Evolutionary conservation across 2,329 filamentous ascomycete genomes (phyloP), one percentile per base, ranked within the genome.

Genomic region (Ophiosphaerella narmari): DNA sequence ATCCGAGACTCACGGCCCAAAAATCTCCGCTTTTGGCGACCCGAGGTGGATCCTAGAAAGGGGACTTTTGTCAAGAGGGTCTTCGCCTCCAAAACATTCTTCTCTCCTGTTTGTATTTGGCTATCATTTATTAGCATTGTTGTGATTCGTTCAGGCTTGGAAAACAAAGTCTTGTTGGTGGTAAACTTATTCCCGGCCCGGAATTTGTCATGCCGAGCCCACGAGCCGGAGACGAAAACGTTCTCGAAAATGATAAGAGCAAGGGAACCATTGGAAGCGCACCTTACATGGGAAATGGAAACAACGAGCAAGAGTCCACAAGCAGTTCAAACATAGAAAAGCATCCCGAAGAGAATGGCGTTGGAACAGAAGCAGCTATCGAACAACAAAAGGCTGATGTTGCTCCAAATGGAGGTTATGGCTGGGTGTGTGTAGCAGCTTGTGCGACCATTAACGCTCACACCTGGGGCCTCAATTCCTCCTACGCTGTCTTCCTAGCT

Each of bases 391-490:
- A 14, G 18, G 21, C 43, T 5, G 75, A 80, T 62, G 69, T 74
- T 3, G 79, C 82, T 1, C 83, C 83, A 0, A 77, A 86, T 63
- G 85, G 85, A 36, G 85, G 85, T 12, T 87, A 86, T 56, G 81
- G 81, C 37, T 84, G 81, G 81, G 75, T 83, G 6, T 81, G 78
- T 57, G 79, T 80, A 14, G 74, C 65, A 3, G 67, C 70, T 24
- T 48, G 54, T 47, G 62, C 63, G 8, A 63, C 57, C 0, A 67
- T 72, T 39, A 73, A 72, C 50, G 68, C 43, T 7, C 87, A 90
- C 65, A 90, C 87, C 1, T 91, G 88, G 88, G 88, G 88, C 7
- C 75, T 91, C 53, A 91, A 90, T 67, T 84, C 82, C 48, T 80
- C 82, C 2, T 89, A 82, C 75, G 89, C 88, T 68, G 86, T 91